A percentile compares a stretch with the other conserved stretches of the same genome.
Evolutionary conservation across 805 yeast genomes (phyloP).

Genomic region (Scheffersomyces lignosus): DNA sequence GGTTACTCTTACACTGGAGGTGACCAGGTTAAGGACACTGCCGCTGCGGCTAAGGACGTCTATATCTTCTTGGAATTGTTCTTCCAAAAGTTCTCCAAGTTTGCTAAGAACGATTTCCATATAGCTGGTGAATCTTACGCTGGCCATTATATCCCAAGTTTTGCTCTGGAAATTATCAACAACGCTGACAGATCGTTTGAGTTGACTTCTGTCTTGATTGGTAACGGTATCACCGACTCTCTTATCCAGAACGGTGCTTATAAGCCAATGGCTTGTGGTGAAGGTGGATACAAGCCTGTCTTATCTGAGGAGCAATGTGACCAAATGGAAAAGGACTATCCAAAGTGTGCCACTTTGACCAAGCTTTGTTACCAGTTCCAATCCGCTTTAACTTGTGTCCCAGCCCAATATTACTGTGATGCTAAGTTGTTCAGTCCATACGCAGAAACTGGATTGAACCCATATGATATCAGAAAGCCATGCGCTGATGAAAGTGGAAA

Average conservation of each 20-base stretch:
- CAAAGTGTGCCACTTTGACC: conserved; percentile 33
- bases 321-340: conserved; percentile 33
- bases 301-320: conserved; percentile 32
- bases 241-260: conserved; percentile 39
- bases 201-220: conserved; percentile 40
- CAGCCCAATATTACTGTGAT: conserved; percentile 38
- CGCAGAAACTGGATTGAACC: conserved; percentile 55
- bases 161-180: conserved; percentile 21
- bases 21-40: conserved; percentile 15
- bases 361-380: conserved; percentile 32
- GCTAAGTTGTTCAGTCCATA: conserved; percentile 28
- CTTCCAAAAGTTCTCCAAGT: conserved; percentile 25
- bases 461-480: conserved; percentile 59
- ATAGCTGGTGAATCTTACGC: conserved; percentile 28
- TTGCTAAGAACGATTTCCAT: conserved; percentile 19
- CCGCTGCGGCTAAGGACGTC: conserved; percentile 20
- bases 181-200: conserved; percentile 25
- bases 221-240: conserved; percentile 47
- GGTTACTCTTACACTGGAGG: conserved; percentile 23
- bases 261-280: conserved; percentile 48
- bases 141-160: conserved; percentile 25
- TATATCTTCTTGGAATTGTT: conserved; percentile 24
- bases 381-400: conserved; percentile 38
- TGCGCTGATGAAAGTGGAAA: conserved; percentile 50
- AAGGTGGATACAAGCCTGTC: conserved; percentile 43